A percentile compares a stretch with the other conserved stretches of the same genome.
These are phyloP conservation scores for Coemansia sp. DNA, from an alignment of 192 early-diverging fungal genomes.

Conservation along the genomic window DNA sequence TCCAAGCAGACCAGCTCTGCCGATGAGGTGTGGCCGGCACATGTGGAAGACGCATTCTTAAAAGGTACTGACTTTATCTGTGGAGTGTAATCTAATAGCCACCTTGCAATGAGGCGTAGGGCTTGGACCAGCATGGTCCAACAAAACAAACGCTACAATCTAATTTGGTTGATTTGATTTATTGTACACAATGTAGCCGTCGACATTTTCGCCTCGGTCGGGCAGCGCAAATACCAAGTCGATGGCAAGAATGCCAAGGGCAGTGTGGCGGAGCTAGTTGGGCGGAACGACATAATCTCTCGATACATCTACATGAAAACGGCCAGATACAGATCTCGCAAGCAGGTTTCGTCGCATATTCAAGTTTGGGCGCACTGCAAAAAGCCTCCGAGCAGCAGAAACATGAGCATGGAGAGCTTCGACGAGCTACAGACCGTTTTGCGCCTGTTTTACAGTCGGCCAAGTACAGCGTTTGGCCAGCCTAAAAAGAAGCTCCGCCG, in stretches of 20 bases:
- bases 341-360: conserved; percentile 78
- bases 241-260: conserved; percentile 22
- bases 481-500: conserved; percentile 36
- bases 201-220: conserved; percentile 35
- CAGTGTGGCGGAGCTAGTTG: conserved; percentile 37
- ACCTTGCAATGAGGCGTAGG: too few species aligned
- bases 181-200: conserved; percentile 13
- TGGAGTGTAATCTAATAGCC: not conserved
- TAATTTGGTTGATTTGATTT: not conserved
- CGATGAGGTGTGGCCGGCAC: conserved; percentile 46
- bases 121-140: not conserved
- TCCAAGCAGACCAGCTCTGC: conserved; percentile 9
- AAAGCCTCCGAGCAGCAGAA: conserved; percentile 52
- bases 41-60: conserved; percentile 38
- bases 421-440: conserved; percentile 36
- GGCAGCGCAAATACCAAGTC: conserved; percentile 47
- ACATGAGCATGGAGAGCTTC: conserved; percentile 35
- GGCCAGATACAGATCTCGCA: conserved; percentile 63
- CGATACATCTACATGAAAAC: conserved; percentile 71
- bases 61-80: conserved; percentile 10
- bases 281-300: conserved; percentile 74
- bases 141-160: not conserved
- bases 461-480: conserved; percentile 18
- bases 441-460: conserved; percentile 36
- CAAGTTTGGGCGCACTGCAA: conserved; percentile 75